phyloP scores from a whole-genome alignment of 176 grass and related monocot genomes.

The Saccharum spontaneum region DNA sequence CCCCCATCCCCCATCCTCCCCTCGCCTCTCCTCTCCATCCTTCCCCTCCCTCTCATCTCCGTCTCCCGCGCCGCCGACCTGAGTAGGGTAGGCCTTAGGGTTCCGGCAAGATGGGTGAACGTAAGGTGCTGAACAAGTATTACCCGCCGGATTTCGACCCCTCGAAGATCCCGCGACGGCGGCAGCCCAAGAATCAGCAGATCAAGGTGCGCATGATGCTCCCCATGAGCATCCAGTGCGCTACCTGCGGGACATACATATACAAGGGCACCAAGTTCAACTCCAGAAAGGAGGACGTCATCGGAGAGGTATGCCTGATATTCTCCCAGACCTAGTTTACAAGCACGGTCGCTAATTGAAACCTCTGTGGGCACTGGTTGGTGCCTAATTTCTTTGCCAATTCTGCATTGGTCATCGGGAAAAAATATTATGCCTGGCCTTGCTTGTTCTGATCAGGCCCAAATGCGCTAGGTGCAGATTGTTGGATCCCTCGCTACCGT shows the following conservation, averaged over 20 bases:
- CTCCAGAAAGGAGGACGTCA: conserved; percentile 69
- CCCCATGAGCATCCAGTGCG: conserved; percentile 75
- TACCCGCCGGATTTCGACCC: conserved; percentile 81
- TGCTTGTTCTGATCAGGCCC: not conserved
- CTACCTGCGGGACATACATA: conserved; percentile 75
- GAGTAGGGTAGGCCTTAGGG: not conserved
- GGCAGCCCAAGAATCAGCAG: conserved; percentile 72
- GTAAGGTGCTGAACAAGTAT: conserved; percentile 82
- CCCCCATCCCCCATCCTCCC: not conserved
- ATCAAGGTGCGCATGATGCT: conserved; percentile 90
- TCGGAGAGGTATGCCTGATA: conserved; percentile 51
- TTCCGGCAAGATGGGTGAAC: conserved; percentile 48
- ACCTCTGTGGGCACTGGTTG: not conserved
- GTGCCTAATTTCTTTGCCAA: not conserved
- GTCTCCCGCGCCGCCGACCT: conserved; percentile 23
- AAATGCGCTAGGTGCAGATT: not conserved
- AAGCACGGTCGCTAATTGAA: not conserved
- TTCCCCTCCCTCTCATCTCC: not conserved
- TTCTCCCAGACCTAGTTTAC: not conserved
- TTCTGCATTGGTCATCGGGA: not conserved
- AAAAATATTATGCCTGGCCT: not conserved
- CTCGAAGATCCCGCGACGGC: conserved; percentile 63
- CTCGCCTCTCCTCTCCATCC: too few species aligned
- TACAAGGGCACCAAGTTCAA: conserved; percentile 91
- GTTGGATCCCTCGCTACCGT: not conserved